Evolutionary conservation across 495 filamentous ascomycete genomes (phyloP).

Genomic region (Penicillium crystallinum): DNA sequence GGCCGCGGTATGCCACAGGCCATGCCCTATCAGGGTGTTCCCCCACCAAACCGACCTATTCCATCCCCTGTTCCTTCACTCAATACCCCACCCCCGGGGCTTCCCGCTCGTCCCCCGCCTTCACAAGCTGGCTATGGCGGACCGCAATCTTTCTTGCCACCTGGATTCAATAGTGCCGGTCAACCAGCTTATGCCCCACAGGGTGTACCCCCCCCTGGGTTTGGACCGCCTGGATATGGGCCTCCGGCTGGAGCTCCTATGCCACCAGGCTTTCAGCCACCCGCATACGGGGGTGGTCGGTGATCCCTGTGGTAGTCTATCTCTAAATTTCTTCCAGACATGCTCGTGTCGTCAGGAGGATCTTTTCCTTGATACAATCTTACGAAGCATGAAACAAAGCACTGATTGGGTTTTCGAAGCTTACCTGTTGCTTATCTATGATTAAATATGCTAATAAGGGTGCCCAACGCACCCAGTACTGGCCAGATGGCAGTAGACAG

Average conservation of each 20-base stretch:
- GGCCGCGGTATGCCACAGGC: constrained; percentile 31
- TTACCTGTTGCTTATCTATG: not conserved
- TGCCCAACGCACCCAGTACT: not conserved
- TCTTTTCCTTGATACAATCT: constrained; percentile 2
- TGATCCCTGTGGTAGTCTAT: constrained; percentile 19
- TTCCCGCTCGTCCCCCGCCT: constrained; percentile 75
- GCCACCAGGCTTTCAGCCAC: constrained; percentile 49
- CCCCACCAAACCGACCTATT: constrained; percentile 38
- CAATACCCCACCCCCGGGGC: constrained; percentile 65
- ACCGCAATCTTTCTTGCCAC: constrained; percentile 62
- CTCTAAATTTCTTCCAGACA: not conserved
- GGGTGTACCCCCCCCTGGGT: constrained; percentile 50
- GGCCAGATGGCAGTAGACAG: not conserved
- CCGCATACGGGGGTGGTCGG: constrained; percentile 40
- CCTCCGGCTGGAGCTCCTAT: constrained; percentile 34
- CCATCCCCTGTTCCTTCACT: constrained; percentile 42
- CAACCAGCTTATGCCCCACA: constrained; percentile 36
- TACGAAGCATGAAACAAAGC: constrained; percentile 4
- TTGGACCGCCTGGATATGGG: constrained; percentile 51
- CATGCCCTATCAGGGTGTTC: constrained; percentile 33
- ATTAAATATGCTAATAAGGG: no score
- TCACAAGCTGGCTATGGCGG: constrained; percentile 74
- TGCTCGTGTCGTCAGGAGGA: not conserved
- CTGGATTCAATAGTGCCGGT: constrained; percentile 46
- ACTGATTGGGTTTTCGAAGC: not conserved